Base-by-base conservation (phyloP, 1,139 yeast species). In the Candida sanyaensis region DNA sequence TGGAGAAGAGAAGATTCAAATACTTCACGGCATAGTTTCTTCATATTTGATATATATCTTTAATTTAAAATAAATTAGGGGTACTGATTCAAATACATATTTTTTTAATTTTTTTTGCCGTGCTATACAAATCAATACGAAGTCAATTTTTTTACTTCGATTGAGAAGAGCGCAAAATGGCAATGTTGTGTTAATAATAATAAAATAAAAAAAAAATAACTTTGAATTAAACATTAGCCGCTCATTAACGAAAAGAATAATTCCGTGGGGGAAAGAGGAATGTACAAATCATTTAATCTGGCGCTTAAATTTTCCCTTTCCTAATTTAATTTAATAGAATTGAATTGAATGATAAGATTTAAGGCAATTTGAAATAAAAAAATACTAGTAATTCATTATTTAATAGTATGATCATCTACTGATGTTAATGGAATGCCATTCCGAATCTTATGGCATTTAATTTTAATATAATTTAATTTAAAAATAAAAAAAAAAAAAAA, bases 351-450 rank as follows among this genome's bases (percentile, higher is more conserved):
- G 37, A 23, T 30, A 40, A 31, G 41, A 13, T 24, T 2, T 29
- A 27, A 28, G 41, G 41, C 41, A 28, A 12, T 38, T 30, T 21
- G 34, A 8, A 13, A n/a, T n/a, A n/a, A n/a, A n/a, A n/a, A n/a
- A n/a, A n/a, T n/a, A n/a, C n/a, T n/a, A n/a, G n/a, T n/a, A n/a
- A 10, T 13, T 27, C 12, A 27, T 21, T 37, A 17, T 3, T 17
- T 17, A 17, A 17, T 17, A 17, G 21, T 17, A 37, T 13, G 31
- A n/a, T 5, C 41, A 37, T 30, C 23, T 24, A 8, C 23, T 23
- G 30, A 40, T 30, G 13, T 28, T 40, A 40, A 40, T 31, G 43
- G 43, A 40, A 40, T 40, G 43, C 37, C 43, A 40, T 24, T 23
- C 27, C 43, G 43, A 40, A 9, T 5, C 33, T 3, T 8, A 39